These are phyloP conservation scores for Saccharum spontaneum DNA, from an alignment of 176 grass and related monocot genomes.

Conservation along the genomic window DNA sequence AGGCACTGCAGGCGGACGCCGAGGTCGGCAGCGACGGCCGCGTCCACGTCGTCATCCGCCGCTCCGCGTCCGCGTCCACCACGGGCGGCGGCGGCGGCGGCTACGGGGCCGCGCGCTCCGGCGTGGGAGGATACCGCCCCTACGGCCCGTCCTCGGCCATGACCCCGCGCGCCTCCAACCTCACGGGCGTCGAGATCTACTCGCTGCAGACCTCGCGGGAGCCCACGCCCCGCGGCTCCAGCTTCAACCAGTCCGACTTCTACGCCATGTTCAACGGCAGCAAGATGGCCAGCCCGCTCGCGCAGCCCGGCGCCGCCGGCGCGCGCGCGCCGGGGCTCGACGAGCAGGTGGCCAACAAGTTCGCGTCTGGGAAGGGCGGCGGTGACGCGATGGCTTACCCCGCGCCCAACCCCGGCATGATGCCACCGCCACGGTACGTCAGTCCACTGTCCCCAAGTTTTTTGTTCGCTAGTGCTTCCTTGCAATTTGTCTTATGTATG, in stretches of 20 bases:
- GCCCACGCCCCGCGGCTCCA: constrained; percentile 85
- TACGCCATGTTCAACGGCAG: constrained; percentile 89
- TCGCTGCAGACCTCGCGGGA: constrained; percentile 90
- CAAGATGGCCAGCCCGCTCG: constrained; percentile 65
- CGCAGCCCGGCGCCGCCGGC: background rate
- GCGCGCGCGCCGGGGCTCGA: constrained; percentile 39
- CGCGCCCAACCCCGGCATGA: constrained; percentile 70
- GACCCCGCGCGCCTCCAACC: constrained; percentile 91
- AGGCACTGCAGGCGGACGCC: constrained; percentile 86
- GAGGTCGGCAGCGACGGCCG: constrained; percentile 87
- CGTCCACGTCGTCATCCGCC: constrained; percentile 58
- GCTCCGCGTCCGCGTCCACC: constrained; percentile 49
- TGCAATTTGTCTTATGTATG: background rate
- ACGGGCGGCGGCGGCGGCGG: constrained; percentile 36
- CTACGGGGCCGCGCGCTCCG: constrained; percentile 36
- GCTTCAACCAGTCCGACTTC: constrained; percentile 99
- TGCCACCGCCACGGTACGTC: constrained; percentile 46
- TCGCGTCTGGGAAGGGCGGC: constrained; percentile 33
- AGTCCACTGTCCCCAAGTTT: background rate
- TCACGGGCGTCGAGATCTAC: constrained; percentile 98
- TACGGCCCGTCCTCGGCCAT: constrained; percentile 55
- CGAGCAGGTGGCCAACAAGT: constrained; percentile 63
- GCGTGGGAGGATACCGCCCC: constrained; percentile 12
- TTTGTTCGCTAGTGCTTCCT: background rate
- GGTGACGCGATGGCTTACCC: too few relatives aligned